Evolutionary conservation across 2,329 filamentous ascomycete genomes (phyloP).

Genomic region (Fusarium luffae): DNA sequence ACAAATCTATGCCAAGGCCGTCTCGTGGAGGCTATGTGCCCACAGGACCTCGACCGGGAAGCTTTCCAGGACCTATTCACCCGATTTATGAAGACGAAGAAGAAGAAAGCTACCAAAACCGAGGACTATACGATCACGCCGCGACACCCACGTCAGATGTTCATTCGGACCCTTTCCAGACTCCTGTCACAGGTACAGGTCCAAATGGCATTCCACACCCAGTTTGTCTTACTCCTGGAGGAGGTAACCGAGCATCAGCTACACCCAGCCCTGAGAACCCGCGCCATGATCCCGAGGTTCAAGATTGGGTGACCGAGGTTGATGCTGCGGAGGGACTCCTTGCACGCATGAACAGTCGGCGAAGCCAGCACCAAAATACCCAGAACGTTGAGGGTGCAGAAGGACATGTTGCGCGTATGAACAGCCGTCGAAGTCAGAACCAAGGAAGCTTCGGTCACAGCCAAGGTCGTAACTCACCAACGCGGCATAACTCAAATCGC

Average conservation of each 20-base stretch:
- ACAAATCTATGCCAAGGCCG: constrained; percentile 50
- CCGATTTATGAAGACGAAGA: constrained; percentile 70
- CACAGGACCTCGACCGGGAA: constrained; percentile 45
- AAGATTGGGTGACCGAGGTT: constrained; percentile 67
- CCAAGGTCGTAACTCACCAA: constrained; percentile 53
- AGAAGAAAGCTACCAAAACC: constrained; percentile 54
- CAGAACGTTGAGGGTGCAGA: constrained; percentile 61
- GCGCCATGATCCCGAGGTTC: constrained; percentile 63
- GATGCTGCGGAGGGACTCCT: constrained; percentile 66
- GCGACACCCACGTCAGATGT: constrained; percentile 52
- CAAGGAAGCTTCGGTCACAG: constrained; percentile 26
- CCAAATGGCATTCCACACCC: constrained; percentile 32
- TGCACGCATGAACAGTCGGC: constrained; percentile 54
- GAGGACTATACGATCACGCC: constrained; percentile 41
- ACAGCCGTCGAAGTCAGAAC: constrained; percentile 42
- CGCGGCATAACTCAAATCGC: constrained; percentile 52
- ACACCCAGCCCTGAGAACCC: constrained; percentile 57
- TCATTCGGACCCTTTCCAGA: constrained; percentile 63
- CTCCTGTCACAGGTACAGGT: constrained; percentile 50
- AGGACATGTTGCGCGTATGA: constrained; percentile 60
- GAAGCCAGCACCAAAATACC: constrained; percentile 26
- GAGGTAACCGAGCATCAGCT: constrained; percentile 46
- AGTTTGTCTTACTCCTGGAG: constrained; percentile 45
- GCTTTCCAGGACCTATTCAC: constrained; percentile 61
- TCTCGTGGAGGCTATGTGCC: constrained; percentile 49